Base-by-base conservation (phyloP, 306 rosid species). In the Cucurbita ficifolia region DNA sequence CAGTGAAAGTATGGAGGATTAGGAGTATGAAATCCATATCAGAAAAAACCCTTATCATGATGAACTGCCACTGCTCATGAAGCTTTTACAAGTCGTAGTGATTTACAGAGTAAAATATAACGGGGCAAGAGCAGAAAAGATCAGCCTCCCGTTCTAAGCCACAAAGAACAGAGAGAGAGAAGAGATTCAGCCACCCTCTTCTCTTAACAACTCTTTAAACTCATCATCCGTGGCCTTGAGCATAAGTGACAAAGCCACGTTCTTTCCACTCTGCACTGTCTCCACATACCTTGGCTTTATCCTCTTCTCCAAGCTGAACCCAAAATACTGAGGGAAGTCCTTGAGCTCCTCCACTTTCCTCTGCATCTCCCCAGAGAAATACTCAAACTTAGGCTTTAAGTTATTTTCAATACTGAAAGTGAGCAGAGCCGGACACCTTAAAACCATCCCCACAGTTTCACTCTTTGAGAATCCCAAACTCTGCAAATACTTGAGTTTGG, bases 241-340 rank as follows among this genome's bases (percentile, higher is more conserved):
- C 97, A 93, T 86, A 70, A 82, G 42, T 4, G 97, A 76, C 87
- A 93, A 83, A 74, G 88, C 77, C 79, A 84, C 18, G 56, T 70
- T 67, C n/a, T 83, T 42, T 10, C 89, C 95, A 82, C 83, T 82
- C 68, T 77, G 50, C 76, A 81, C 78, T 53, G 76, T 76, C 78
- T 94, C 88, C 81, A 62, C 65, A 45, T 94, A 87, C 79, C 98
- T 90, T 16, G 96, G 92, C 78, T 82, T 93, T 40, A 93, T 90
- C 90, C 97, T 90, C 64, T 93, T 93, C 72, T 90, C 98, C 81
- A 93, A 78, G 74, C 98, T 93, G 58, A 93, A 93, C 2, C 96
- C 83, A 54, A 93, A 90, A 55, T 86, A 93, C 80, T 93, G 98
- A 75, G 98, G 98, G 63, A 93, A 93, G 21, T 79, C 90, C 76